Conservation (phyloP, 768 basidiomycete genomes). For the Pleurotus tuoliensis region DNA sequence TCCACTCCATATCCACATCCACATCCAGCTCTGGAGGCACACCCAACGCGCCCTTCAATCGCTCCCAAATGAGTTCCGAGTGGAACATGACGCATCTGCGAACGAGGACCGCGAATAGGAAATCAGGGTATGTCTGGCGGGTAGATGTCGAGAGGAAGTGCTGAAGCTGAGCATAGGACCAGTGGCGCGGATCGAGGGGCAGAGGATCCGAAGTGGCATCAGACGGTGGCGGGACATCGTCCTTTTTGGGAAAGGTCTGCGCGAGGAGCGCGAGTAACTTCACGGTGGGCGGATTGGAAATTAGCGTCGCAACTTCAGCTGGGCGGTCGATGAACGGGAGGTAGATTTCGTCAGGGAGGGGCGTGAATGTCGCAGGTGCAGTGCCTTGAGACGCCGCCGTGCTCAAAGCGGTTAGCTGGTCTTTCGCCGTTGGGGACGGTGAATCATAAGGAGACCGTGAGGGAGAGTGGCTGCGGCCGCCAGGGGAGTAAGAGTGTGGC, state of each 20-base stretch:
- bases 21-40: constrained; percentile 81
- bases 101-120: constrained; percentile 66
- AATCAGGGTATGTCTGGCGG: constrained; percentile 62
- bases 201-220: constrained; percentile 22
- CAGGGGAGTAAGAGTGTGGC: constrained; percentile 3
- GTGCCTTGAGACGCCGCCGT: constrained; percentile 9
- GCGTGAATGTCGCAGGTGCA: constrained; percentile 62
- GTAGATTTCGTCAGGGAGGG: constrained; percentile 70
- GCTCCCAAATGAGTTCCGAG: constrained; percentile 89
- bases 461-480: constrained; percentile 7
- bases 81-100: constrained; percentile 74
- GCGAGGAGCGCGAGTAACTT: constrained; percentile 70
- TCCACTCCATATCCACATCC: constrained; percentile 35
- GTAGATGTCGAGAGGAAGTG: constrained; percentile 63
- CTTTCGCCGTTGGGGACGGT: constrained; percentile 11
- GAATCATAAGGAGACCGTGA: constrained; percentile 18
- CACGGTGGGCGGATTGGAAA: constrained; percentile 60
- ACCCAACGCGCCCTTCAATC: constrained; percentile 82
- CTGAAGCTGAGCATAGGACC: constrained; percentile 71
- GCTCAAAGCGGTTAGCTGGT: constrained; percentile 1
- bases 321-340: constrained; percentile 87
- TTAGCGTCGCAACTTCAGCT: constrained; percentile 65
- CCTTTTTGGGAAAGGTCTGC: constrained; percentile 54
- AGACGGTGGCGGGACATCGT: constrained; percentile 16
- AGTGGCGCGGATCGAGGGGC: constrained; percentile 56